phyloP scores from a whole-genome alignment of 805 yeast genomes.

The Saccharomycopsis schoenii region DNA sequence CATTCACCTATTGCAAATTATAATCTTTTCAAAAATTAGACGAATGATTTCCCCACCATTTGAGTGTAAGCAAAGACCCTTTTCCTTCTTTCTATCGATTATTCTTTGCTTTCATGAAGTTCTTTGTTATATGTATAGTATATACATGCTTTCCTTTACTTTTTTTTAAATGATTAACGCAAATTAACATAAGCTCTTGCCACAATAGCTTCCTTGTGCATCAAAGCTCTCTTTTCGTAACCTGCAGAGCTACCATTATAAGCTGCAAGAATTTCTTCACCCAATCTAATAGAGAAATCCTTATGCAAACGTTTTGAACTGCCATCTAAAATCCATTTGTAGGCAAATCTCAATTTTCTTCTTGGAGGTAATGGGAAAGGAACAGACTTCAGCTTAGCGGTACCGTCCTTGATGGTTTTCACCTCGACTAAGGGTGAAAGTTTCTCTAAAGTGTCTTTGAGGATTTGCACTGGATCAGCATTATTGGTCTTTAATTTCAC shows the following conservation, averaged over 20 bases:
- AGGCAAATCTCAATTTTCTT: slow-evolving; percentile 80
- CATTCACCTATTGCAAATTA: too few species aligned
- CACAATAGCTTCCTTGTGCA: slow-evolving; percentile 80
- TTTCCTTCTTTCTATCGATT: too few species aligned
- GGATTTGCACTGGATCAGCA: slow-evolving; percentile 63
- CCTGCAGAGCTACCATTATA: slow-evolving; percentile 71
- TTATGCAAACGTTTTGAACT: slow-evolving; percentile 68
- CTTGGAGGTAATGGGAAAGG: slow-evolving; percentile 78
- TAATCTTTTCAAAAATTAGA: too few species aligned
- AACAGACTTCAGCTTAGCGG: slow-evolving; percentile 70
- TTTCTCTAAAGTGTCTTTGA: slow-evolving; percentile 65
- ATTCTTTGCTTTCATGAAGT: too few species aligned
- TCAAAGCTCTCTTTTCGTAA: slow-evolving; percentile 69
- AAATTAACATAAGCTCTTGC: slow-evolving; percentile 71
- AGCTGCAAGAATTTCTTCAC: slow-evolving; percentile 80
- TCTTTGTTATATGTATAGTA: too few species aligned
- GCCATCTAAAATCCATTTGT: slow-evolving; percentile 84
- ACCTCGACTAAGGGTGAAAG: slow-evolving; percentile 80
- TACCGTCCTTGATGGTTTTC: slow-evolving; percentile 70
- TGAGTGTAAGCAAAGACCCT: too few species aligned
- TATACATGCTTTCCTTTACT: too few species aligned
- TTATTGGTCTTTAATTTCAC: slow-evolving; percentile 60
- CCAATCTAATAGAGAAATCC: slow-evolving; percentile 78
- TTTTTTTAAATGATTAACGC: neutral
- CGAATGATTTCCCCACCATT: too few species aligned